These are phyloP conservation scores for Parascedosporium putredinis DNA, from an alignment of 2,329 filamentous ascomycete genomes.

Conservation along the genomic window DNA sequence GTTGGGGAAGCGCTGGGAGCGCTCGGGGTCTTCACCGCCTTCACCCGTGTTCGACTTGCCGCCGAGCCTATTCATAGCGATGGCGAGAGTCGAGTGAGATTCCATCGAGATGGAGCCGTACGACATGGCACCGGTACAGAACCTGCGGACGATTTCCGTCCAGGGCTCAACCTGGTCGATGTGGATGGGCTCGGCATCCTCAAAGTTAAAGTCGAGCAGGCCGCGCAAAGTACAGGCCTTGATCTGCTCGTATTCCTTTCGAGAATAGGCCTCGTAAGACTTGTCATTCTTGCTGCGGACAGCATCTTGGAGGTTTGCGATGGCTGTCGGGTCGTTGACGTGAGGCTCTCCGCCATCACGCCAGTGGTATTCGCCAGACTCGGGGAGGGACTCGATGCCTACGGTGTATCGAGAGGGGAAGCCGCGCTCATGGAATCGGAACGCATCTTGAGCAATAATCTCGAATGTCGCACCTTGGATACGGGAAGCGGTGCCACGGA, in stretches of 20 bases:
- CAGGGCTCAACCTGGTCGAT: constrained; percentile 97
- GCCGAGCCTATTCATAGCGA: constrained; percentile 93
- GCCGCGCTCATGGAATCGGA: constrained; percentile 88
- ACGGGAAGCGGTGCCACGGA: constrained; percentile 85
- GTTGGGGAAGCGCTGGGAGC: constrained; percentile 75
- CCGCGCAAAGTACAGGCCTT: constrained; percentile 92
- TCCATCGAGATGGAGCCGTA: constrained; percentile 99
- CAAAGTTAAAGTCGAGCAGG: constrained; percentile 92
- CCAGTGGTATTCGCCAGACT: constrained; percentile 98
- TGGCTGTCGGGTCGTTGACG: constrained; percentile 87
- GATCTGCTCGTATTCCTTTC: constrained; percentile 89
- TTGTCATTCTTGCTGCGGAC: constrained; percentile 97
- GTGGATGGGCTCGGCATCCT: constrained; percentile 71
- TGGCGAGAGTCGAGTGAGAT: constrained; percentile 86
- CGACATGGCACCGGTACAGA: constrained; percentile 96
- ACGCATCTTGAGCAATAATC: constrained; percentile 84
- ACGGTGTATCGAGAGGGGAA: constrained; percentile 73
- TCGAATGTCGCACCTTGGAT: constrained; percentile 93
- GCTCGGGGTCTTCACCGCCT: constrained; percentile 90
- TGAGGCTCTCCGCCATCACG: constrained; percentile 91
- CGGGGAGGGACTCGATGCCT: constrained; percentile 67
- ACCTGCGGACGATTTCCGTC: constrained; percentile 94
- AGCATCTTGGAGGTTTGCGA: constrained; percentile 94
- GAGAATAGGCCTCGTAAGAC: constrained; percentile 93
- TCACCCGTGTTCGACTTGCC: constrained; percentile 98